Evolutionary conservation across 140 eudicot species (phyloP).

Genomic region (Anethum foeniculum): DNA sequence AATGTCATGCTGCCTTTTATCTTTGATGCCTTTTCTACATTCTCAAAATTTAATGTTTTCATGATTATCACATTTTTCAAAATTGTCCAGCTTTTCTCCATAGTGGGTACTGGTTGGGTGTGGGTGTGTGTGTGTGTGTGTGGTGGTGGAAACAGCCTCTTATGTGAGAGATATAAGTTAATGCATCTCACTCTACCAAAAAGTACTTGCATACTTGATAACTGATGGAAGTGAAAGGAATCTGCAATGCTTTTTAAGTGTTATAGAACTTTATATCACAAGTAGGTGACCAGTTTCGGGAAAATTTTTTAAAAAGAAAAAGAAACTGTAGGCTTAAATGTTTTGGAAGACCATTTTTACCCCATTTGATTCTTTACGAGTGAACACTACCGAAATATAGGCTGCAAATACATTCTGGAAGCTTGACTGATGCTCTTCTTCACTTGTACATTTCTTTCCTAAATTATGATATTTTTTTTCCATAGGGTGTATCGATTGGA

Average conservation of each 20-base stretch:
- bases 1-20: not conserved
- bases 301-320: not conserved
- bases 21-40: not conserved
- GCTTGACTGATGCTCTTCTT: not conserved
- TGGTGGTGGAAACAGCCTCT: not conserved
- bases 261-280: not conserved
- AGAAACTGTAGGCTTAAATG: not conserved
- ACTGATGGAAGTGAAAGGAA: not conserved
- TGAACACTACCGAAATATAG: not conserved
- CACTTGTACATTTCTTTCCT: not conserved
- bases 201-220: not conserved
- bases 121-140: no score
- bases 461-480: not conserved
- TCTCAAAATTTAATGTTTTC: not conserved
- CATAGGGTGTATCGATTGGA: conserved; percentile 53
- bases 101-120: not conserved
- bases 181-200: not conserved
- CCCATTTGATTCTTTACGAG: not conserved
- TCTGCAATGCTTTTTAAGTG: not conserved
- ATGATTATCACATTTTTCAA: not conserved
- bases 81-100: not conserved
- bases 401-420: not conserved
- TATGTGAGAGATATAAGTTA: not conserved
- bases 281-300: not conserved
- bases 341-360: not conserved